A percentile compares a stretch with the other conserved stretches of the same genome.
These are phyloP conservation scores for Alternaria incomplexa DNA, from an alignment of 2,329 filamentous ascomycete species.

Conservation along the genomic window DNA sequence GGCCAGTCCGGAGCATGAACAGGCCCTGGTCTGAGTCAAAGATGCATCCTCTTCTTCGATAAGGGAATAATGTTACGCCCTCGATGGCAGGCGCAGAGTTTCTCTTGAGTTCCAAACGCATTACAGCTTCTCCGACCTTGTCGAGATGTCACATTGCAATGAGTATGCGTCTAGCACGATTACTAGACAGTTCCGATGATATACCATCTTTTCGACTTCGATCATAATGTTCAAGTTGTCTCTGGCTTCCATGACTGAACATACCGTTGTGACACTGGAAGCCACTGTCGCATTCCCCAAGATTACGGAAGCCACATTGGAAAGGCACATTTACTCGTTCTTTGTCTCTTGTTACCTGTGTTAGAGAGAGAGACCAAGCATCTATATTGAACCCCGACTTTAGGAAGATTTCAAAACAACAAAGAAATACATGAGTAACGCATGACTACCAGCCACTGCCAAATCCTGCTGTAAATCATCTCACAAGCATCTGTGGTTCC, in stretches of 20 bases:
- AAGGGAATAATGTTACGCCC: background rate
- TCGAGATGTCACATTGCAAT: background rate
- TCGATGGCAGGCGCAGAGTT: background rate
- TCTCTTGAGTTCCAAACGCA: background rate
- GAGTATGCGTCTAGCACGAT: background rate
- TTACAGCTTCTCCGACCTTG: rapidly evolving
- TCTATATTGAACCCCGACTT: too few relatives aligned
- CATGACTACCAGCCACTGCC: background rate
- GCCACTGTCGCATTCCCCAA: background rate
- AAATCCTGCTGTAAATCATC: too few relatives aligned
- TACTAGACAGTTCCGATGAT: background rate
- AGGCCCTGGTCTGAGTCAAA: background rate
- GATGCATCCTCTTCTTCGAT: background rate
- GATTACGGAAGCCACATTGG: too few relatives aligned
- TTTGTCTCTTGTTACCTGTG: too few relatives aligned
- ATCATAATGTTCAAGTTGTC: background rate
- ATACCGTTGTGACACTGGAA: background rate
- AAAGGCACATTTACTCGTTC: too few relatives aligned
- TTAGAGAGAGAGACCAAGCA: too few relatives aligned
- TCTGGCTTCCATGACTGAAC: background rate
- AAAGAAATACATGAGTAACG: background rate
- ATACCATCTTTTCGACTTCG: background rate
- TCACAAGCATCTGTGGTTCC: background rate
- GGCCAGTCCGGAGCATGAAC: background rate
- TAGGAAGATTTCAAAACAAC: too few relatives aligned